These are phyloP conservation scores for Kuraishia piskuri DNA, from an alignment of 805 yeast species.

Conservation along the genomic window DNA sequence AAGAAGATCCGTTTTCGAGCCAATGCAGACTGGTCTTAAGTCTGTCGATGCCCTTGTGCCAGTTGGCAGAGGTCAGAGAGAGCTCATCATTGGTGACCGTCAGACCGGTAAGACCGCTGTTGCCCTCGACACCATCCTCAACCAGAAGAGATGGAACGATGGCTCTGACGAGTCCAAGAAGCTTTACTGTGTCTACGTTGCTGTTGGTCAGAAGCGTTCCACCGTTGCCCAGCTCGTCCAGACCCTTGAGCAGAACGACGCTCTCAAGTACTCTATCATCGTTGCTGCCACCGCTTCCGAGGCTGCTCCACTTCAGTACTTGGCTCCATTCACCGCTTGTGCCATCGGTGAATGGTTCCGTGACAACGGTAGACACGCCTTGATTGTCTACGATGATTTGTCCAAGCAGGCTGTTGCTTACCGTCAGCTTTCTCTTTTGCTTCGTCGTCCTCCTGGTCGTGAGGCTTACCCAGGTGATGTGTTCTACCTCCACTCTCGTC, in stretches of 20 bases:
- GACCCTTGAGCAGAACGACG: slow-evolving; percentile 97
- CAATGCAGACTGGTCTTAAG: slow-evolving; percentile 99
- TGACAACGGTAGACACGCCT: slow-evolving; percentile 97
- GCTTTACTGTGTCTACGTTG: slow-evolving; percentile 99
- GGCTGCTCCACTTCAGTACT: slow-evolving; percentile 99
- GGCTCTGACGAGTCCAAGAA: slow-evolving; percentile 95
- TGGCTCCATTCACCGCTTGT: slow-evolving; percentile 99
- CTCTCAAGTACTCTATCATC: slow-evolving; percentile 93
- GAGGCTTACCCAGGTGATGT: slow-evolving; percentile 97
- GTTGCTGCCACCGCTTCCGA: slow-evolving; percentile 99
- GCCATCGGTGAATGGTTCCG: slow-evolving; percentile 99
- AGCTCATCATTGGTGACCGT: slow-evolving; percentile 99
- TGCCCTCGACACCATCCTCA: slow-evolving; percentile 95
- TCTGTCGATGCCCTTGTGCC: slow-evolving; percentile 99
- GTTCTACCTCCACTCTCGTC: slow-evolving; percentile 91
- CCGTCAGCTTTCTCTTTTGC: slow-evolving; percentile 96
- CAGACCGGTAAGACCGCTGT: slow-evolving; percentile 99
- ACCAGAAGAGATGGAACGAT: slow-evolving; percentile 98
- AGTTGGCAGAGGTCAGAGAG: slow-evolving; percentile 99
- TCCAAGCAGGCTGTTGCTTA: slow-evolving; percentile 99
- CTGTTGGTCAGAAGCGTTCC: slow-evolving; percentile 99
- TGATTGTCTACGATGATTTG: slow-evolving; percentile 95
- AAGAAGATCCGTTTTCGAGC: slow-evolving; percentile 97
- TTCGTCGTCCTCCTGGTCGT: slow-evolving; percentile 97
- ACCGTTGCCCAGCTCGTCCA: slow-evolving; percentile 99